Evolutionary conservation across 768 basidiomycete species (phyloP).

Genomic region (Cyclocybe aegerita): DNA sequence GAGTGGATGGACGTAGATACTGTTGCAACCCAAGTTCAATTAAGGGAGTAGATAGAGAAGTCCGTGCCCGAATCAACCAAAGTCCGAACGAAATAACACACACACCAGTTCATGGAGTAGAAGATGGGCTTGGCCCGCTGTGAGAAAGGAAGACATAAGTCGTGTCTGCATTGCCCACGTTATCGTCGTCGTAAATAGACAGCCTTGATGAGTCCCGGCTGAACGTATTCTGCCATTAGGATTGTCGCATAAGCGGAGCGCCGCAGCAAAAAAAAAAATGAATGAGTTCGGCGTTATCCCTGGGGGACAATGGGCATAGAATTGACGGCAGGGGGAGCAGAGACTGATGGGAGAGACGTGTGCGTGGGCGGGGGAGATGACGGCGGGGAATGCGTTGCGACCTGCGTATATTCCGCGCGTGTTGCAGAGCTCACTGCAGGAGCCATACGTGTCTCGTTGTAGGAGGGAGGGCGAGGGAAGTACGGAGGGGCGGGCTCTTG

Average conservation of each 20-base stretch:
- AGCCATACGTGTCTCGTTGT: conserved; percentile 19
- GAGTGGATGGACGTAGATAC: too few relatives aligned
- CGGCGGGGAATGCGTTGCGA: conserved; percentile 15
- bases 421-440: conserved; percentile 12
- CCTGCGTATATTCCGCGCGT: conserved; percentile 29
- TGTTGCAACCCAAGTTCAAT: too few relatives aligned
- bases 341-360: not conserved
- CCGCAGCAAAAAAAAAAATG: too few relatives aligned
- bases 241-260: not conserved
- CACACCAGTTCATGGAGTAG: too few relatives aligned
- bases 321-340: too few relatives aligned
- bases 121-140: not conserved
- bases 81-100: too few relatives aligned
- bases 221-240: conserved; percentile 1
- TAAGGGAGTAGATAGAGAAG: too few relatives aligned
- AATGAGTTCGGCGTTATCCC: too few relatives aligned
- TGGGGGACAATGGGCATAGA: too few relatives aligned
- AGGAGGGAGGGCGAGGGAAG: conserved; percentile 47
- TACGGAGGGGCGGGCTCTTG: conserved; percentile 54
- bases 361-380: conserved; percentile 14
- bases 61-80: too few relatives aligned
- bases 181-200: not conserved
- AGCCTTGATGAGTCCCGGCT: not conserved
- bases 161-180: conserved; percentile 5
- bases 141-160: conserved; percentile 4